Evolutionary conservation across 2,329 filamentous ascomycete genomes (phyloP), one percentile per base, ranked within the genome.

Genomic region (Escovopsis weberi): DNA sequence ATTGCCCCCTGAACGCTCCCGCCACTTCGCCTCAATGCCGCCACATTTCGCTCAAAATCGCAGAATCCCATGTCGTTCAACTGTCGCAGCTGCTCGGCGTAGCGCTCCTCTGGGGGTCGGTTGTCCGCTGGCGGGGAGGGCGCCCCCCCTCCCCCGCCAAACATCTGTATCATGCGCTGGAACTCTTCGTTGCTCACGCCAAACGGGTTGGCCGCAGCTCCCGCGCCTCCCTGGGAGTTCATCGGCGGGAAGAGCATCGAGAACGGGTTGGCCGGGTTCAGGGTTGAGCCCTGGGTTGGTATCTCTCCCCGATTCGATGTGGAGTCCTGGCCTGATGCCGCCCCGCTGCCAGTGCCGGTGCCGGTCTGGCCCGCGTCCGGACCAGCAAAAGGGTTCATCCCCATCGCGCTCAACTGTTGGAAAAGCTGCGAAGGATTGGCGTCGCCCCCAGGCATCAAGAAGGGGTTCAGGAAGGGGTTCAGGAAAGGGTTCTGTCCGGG

Each of bases 1-100:
- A 93, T 76, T 5, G 85, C 91, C 10, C 89, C 91, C 59, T 96
- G 87, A 35, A 96, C 91, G 59, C 85, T 95, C 10, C 91, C 91
- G 8, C 91, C 91, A 46, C 85, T 85, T 54, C 89, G 75, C 60
- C 89, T 74, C 55, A 98, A 66, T 5, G 91, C 91, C 43, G 83
- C 79, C 30, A 98, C 78, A 53, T 98, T 98, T 52, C 84, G 70
- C 41, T 98, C 89, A 56, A 96, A 98, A 57, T 98, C 88, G 59
- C 79, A 94, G 65, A 98, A 98, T 3, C 91, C 91, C 91, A 98
- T 98, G 51, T 96, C 91, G 60, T 98, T 98, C 48, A 98, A 67
- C 64, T 96, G 87, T 46, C 86, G 73, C 40, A 98, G 69, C 63
- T 98, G 89, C 30, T 85, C 80, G 3, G 84, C 87, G 54, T 94